Evolutionary conservation across 2,329 filamentous ascomycete genomes (phyloP).

Genomic region (Diaporthe sp.): DNA sequence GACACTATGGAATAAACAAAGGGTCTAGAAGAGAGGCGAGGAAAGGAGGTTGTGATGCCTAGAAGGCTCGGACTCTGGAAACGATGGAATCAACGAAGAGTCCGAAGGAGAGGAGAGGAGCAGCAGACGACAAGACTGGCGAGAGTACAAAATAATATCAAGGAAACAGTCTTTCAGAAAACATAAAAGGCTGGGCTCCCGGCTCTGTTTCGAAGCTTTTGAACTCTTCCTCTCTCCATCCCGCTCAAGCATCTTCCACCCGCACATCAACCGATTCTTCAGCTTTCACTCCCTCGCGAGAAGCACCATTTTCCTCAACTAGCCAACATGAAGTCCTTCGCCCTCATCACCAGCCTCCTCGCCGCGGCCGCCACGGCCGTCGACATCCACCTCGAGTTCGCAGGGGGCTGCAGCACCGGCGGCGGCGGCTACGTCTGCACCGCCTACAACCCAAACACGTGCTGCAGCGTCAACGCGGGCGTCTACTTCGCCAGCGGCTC

Average conservation of each 20-base stretch:
- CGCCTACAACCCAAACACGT: neutral
- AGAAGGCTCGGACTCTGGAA: neutral
- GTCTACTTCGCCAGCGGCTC: neutral
- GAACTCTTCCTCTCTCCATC: neutral
- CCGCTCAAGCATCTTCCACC: conserved; percentile 16
- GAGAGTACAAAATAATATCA: neutral
- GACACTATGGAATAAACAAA: neutral
- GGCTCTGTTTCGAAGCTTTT: neutral
- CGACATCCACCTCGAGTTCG: conserved; percentile 15
- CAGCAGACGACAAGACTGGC: neutral
- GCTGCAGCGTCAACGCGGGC: conserved; percentile 20
- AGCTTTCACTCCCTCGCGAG: neutral
- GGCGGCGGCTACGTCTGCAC: conserved; percentile 3
- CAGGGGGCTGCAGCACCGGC: neutral
- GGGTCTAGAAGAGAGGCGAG: neutral
- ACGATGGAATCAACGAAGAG: neutral
- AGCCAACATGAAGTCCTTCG: conserved; percentile 4
- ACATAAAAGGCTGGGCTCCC: conserved; percentile 3
- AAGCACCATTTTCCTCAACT: neutral
- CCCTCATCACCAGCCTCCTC: conserved; percentile 6
- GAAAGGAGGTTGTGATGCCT: neutral
- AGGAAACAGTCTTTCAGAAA: neutral
- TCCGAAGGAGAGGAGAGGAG: neutral
- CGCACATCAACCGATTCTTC: neutral
- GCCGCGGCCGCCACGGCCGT: conserved; percentile 14